Evolutionary conservation across 73 alveolate species (phyloP), one percentile per base, ranked within the genome.

Genomic region (Uronychia setigera): DNA sequence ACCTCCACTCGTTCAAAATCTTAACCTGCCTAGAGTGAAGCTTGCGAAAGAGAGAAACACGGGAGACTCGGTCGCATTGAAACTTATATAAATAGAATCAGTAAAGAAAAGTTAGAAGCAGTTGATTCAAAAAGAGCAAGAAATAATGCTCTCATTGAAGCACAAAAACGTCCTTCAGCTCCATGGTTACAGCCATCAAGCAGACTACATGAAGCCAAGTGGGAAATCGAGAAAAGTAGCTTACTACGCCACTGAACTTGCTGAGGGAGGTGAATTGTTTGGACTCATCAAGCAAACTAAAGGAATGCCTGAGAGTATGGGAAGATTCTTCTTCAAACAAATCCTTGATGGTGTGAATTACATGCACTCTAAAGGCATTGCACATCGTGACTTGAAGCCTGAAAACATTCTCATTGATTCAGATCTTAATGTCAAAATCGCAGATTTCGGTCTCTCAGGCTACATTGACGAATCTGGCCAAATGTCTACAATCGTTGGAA

Each of bases 311-410:
- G 87, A 77, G 74, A 85, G 79, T 58, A 58, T 74, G 29, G 84
- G 90, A 29, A 58, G 92, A 78, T 86, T 33, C 67, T 89, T 59
- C 77, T 89, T 89, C 89, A 86, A 58, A 31, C 78, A 89, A 79
- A 33, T 89, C 31, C 29, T 89, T 82, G 88, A 90, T 27, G 97
- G 94, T 74, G 84, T 93, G 35, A 35, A 78, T 31, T 91, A 95
- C 91, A 67, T 95, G 33, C 95, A 93, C 59, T 77, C 79, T 33
- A 93, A 88, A 84, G 93, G 86, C 30, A 84, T 95, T 75, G 89
- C 93, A 59, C 98, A 95, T 78, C 84, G 97, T 80, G 98, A 95
- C 83, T 87, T 95, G 29, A 95, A 95, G 79, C 96, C 95, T 13
- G 98, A 95, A 79, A 95, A 95, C 82, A 83, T 95, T 74, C 87